Base-by-base conservation (phyloP, 257 asterid species). In the Capsicum pubescens region DNA sequence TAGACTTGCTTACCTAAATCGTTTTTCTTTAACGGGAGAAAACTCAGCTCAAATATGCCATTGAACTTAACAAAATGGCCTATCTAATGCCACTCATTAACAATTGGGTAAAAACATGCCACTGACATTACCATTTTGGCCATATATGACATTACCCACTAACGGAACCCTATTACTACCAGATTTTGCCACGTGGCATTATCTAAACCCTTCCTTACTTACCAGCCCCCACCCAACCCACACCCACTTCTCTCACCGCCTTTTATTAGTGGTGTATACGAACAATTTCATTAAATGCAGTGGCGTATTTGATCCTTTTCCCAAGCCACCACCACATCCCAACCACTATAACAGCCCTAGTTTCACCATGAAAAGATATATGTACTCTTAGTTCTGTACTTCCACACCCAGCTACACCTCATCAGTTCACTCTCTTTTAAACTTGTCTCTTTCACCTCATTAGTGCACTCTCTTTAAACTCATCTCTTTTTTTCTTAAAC, bases 1-100 rank as follows among this genome's bases (percentile, higher is more conserved):
- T 52, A 52, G 46, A n/a, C 21, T 52, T 76, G 36, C 81, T 52
- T 16, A 52, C 81, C 46, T 76, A 12, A 76, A 50, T 26, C 81
- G 13, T 21, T 14, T 7, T 68, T 68, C 46, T 68, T 39, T 2
- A 66, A 66, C 32, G n/a, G 8, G 17, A 26, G 11, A 64, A 15
- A 48, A 8, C 44, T 64, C 70, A 48, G 8, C 44, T 64, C 70
- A 12, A 64, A 5, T 64, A 64, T 64, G 44, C 21, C 70, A 64
- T 64, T 2, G 9, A 26, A 64, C 70, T 64, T 26, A 2, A 64
- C 17, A 64, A 26, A 26, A 64, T 26, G 70, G 15, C 17, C 5
- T 0, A 32, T 26, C 42, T 64, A 64, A 39, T 26, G 44, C 9
- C 70, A 11, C 17, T 26, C 42, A 42, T 6, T 64, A 64, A 26